phyloP scores from a whole-genome alignment of 176 grass and related monocot genomes.

The Carex cristatella region DNA sequence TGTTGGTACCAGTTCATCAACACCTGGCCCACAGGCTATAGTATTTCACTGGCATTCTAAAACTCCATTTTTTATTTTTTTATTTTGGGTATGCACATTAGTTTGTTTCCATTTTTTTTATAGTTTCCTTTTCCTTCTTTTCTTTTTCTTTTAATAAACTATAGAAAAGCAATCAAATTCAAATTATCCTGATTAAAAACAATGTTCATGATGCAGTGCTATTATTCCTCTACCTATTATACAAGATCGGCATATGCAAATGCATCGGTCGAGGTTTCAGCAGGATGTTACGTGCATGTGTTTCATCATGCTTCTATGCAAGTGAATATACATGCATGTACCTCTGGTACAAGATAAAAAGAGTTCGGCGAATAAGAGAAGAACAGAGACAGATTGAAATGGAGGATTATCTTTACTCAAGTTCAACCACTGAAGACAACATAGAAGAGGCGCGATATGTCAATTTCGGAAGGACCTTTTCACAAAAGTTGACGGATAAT shows the following conservation, averaged over 20 bases:
- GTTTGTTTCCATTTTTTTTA: background rate
- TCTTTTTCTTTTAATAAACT: background rate
- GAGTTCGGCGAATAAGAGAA: background rate
- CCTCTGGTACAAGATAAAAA: slow-evolving; percentile 33
- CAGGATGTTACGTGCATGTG: slow-evolving; percentile 30
- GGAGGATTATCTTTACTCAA: slow-evolving; percentile 24
- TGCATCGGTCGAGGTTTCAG: slow-evolving; percentile 28
- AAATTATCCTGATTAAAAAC: background rate
- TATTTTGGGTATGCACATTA: background rate
- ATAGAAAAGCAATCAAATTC: background rate
- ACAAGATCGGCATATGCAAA: slow-evolving; percentile 39
- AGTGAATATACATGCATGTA: slow-evolving; percentile 26
- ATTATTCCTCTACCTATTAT: slow-evolving; percentile 44
- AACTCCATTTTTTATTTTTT: background rate
- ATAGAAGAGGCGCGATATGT: background rate
- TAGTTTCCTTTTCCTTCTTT: background rate
- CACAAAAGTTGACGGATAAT: slow-evolving; percentile 24
- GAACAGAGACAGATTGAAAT: slow-evolving; percentile 4
- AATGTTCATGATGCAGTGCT: slow-evolving; percentile 31
- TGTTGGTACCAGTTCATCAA: background rate
- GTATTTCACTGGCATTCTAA: background rate
- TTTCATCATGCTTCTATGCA: slow-evolving; percentile 28
- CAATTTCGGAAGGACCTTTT: slow-evolving; percentile 4
- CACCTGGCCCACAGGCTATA: background rate
- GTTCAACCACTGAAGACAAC: slow-evolving; percentile 20